phyloP scores from a whole-genome alignment of 1,284 basidiomycete species.

The Irpex sp. region DNA sequence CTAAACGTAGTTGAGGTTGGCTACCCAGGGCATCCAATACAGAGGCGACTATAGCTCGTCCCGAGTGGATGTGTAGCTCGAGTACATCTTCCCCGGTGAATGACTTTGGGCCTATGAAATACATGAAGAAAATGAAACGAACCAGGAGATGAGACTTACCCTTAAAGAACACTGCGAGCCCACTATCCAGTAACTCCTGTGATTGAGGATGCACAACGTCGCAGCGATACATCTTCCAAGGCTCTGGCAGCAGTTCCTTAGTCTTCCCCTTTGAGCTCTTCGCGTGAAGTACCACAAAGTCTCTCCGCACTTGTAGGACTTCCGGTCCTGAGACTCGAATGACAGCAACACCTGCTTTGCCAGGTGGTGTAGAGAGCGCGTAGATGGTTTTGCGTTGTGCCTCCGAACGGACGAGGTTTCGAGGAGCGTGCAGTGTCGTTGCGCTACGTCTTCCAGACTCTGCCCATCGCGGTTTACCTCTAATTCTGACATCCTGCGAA shows the following conservation, averaged over 20 bases:
- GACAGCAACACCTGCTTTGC: conserved; percentile 80
- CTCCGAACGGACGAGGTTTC: conserved; percentile 39
- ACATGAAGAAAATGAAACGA: background rate
- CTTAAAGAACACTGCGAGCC: conserved; percentile 78
- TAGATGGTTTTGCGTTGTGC: conserved; percentile 76
- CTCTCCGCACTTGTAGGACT: conserved; percentile 53
- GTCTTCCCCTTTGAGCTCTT: conserved; percentile 13
- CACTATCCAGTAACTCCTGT: conserved; percentile 71
- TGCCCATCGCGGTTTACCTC: background rate
- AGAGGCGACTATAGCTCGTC: conserved; percentile 71
- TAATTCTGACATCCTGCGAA: background rate
- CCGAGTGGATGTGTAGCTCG: conserved; percentile 88
- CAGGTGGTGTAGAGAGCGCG: conserved; percentile 81
- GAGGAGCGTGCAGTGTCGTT: background rate
- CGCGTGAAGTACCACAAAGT: conserved; percentile 40
- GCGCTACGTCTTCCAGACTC: background rate
- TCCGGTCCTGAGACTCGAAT: conserved; percentile 80
- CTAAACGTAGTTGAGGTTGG: conserved; percentile 64
- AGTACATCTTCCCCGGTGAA: conserved; percentile 83
- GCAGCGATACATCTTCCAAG: conserved; percentile 72
- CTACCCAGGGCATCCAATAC: conserved; percentile 60
- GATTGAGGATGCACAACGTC: conserved; percentile 63
- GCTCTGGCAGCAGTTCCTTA: conserved; percentile 30
- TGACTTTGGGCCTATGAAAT: conserved; percentile 56
- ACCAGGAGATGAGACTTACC: conserved; percentile 36